phyloP scores from a whole-genome alignment of 768 basidiomycete genomes.

The Lentinula sp. region DNA sequence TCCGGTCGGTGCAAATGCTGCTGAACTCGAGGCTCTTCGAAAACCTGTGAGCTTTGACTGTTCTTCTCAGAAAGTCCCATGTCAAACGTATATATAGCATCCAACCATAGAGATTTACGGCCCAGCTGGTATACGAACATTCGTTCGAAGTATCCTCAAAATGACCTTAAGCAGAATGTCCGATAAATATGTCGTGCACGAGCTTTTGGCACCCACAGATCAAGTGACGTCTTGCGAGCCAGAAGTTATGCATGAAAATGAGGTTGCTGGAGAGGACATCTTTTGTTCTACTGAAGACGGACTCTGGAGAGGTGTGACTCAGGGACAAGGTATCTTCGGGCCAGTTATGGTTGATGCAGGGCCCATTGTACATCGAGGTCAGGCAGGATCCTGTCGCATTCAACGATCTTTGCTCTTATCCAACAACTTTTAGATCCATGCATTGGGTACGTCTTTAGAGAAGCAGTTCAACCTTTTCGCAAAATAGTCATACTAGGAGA shows the following conservation, averaged over 20 bases:
- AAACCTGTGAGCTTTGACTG: constrained; percentile 14
- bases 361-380: constrained; percentile 72
- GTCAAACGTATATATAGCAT: constrained; percentile 15
- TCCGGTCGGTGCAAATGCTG: constrained; percentile 14
- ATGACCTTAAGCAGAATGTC: constrained; percentile 59
- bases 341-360: constrained; percentile 63
- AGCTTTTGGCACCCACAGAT: constrained; percentile 60
- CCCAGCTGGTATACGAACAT: constrained; percentile 68
- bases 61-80: not conserved
- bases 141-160: constrained; percentile 64
- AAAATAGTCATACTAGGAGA: constrained; percentile 78
- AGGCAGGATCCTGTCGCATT: constrained; percentile 11
- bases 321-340: constrained; percentile 30
- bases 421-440: constrained; percentile 53
- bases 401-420: not conserved
- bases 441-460: constrained; percentile 71
- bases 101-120: constrained; percentile 71
- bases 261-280: constrained; percentile 59
- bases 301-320: constrained; percentile 56
- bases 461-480: constrained; percentile 40
- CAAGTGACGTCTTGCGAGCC: constrained; percentile 42
- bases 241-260: constrained; percentile 53
- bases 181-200: constrained; percentile 71
- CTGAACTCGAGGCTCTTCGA: not conserved
- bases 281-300: constrained; percentile 43